Conservation (phyloP, 2,329 filamentous ascomycete species). For the Pestalotiopsis sp. region DNA sequence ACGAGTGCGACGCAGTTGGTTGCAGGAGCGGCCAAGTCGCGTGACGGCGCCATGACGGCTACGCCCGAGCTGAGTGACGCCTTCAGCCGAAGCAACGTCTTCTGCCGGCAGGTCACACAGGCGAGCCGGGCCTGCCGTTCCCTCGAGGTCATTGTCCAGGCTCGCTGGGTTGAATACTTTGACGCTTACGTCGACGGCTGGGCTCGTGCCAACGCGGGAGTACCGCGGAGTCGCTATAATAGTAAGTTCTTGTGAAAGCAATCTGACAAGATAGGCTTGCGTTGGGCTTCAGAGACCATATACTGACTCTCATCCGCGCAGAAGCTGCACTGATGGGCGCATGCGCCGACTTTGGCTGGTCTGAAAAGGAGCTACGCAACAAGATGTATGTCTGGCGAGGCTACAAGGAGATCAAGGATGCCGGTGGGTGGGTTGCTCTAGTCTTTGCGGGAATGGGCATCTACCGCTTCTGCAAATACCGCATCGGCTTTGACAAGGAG, state of each 20-base stretch:
- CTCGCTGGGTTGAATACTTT: conserved; percentile 59
- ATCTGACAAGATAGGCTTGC: neutral
- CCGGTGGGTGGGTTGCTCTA: conserved; percentile 57
- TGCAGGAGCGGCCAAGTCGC: neutral
- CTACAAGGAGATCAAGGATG: conserved; percentile 61
- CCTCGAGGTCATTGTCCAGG: conserved; percentile 61
- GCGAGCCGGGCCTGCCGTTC: conserved; percentile 57
- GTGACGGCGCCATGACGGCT: neutral
- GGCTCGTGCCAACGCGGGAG: conserved; percentile 37
- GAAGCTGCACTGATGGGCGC: conserved; percentile 54
- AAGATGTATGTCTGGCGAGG: conserved; percentile 55
- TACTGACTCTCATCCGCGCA: neutral
- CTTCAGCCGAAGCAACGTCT: conserved; percentile 34
- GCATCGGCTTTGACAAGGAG: conserved; percentile 53
- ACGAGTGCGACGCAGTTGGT: neutral
- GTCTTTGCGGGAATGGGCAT: conserved; percentile 61
- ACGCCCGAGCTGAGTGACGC: conserved; percentile 15
- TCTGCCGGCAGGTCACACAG: conserved; percentile 36
- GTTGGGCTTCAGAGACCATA: neutral
- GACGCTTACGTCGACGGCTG: conserved; percentile 51
- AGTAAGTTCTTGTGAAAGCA: conserved; percentile 24
- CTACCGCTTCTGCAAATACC: conserved; percentile 64
- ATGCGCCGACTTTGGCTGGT: conserved; percentile 56
- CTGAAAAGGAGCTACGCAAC: conserved; percentile 60
- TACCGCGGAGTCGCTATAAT: conserved; percentile 50